phyloP scores from a whole-genome alignment of 345 rosid species.

The Citrus maxima region DNA sequence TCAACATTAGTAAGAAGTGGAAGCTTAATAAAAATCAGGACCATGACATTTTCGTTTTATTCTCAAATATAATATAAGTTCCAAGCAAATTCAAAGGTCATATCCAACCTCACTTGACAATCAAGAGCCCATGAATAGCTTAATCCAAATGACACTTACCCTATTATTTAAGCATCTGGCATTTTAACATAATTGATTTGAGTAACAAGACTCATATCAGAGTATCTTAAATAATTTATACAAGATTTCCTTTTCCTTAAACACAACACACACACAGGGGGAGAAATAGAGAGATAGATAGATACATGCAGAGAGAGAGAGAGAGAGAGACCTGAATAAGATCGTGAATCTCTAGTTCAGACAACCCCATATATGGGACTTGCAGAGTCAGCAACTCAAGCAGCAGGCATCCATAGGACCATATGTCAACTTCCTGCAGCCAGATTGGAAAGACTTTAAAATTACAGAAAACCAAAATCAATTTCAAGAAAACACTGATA shows the following conservation, averaged over 20 bases:
- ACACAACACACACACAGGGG: neutral
- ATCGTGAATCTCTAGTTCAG: conserved; percentile 65
- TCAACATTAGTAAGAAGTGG: neutral
- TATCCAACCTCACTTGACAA: neutral
- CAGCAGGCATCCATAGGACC: conserved; percentile 95
- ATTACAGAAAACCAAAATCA: neutral
- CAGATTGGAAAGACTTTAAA: conserved; percentile 18
- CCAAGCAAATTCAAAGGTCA: neutral
- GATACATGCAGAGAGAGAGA: neutral
- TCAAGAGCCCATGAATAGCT: neutral
- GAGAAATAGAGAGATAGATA: neutral
- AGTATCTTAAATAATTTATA: neutral
- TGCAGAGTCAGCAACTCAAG: conserved; percentile 81
- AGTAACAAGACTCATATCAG: neutral
- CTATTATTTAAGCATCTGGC: neutral
- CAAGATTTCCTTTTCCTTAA: neutral
- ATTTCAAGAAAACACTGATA: neutral
- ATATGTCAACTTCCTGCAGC: conserved; percentile 90
- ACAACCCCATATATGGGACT: conserved; percentile 58
- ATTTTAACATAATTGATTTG: neutral
- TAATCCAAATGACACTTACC: neutral
- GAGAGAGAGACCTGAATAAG: conserved; percentile 56
- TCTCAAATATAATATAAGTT: neutral
- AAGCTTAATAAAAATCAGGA: neutral
- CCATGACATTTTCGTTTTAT: neutral